Conservation (phyloP, 805 yeast genomes). For the Wickerhamiella sergipiensis region DNA sequence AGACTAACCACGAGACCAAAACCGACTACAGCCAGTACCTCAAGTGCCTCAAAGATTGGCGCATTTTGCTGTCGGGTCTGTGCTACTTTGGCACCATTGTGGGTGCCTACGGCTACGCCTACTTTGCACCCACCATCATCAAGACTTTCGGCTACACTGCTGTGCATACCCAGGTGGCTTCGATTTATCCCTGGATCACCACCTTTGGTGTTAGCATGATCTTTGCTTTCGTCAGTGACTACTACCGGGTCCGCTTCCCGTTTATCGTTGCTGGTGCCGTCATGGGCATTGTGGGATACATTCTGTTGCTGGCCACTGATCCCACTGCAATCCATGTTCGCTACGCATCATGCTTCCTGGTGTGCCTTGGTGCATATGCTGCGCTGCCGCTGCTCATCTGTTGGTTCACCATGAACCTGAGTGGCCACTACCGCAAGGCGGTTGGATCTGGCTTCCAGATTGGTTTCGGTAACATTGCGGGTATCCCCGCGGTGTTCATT, state of each 20-base stretch:
- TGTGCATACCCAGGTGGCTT: constrained; percentile 61
- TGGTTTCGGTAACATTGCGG: constrained; percentile 65
- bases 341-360: constrained; percentile 52
- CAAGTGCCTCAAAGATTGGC: constrained; percentile 43
- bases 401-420: constrained; percentile 49
- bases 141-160: constrained; percentile 49
- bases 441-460: constrained; percentile 48
- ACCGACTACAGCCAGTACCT: constrained; percentile 34
- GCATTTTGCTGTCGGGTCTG: constrained; percentile 43
- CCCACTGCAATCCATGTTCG: constrained; percentile 29
- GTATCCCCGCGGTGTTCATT: constrained; percentile 48
- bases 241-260: constrained; percentile 26
- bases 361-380: constrained; percentile 44
- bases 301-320: constrained; percentile 37
- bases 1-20: constrained; percentile 37
- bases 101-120: constrained; percentile 67
- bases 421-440: constrained; percentile 48
- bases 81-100: constrained; percentile 52
- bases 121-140: constrained; percentile 57
- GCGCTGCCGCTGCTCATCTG: constrained; percentile 60
- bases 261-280: constrained; percentile 14
- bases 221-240: constrained; percentile 53
- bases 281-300: constrained; percentile 30
- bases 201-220: constrained; percentile 57
- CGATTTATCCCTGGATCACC: constrained; percentile 74